Percentiles rank a stretch among this genome's conserved stretches.
Conservation (phyloP, 1,284 basidiomycete species). For the Lentinula novae-zelandiae region DNA sequence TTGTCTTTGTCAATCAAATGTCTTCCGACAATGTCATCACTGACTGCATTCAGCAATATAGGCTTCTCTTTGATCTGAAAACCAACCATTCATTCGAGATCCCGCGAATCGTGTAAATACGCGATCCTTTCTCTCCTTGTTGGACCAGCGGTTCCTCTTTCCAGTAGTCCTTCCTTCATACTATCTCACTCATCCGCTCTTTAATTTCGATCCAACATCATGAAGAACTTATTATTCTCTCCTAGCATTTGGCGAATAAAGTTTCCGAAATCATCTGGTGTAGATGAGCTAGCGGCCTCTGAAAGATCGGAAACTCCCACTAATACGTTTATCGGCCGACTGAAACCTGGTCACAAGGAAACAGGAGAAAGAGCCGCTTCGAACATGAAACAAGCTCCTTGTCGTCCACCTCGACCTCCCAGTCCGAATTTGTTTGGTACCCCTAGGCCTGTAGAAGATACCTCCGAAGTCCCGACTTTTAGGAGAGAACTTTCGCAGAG, state of each 20-base stretch:
- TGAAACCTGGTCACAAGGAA: not conserved
- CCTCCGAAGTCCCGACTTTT: not conserved
- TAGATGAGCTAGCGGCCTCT: not conserved
- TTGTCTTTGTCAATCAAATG: constrained; percentile 12
- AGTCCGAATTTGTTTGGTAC: constrained; percentile 21
- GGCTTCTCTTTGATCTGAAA: not conserved
- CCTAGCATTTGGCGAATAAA: constrained; percentile 14
- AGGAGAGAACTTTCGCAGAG: not conserved
- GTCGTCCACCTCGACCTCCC: constrained; percentile 26
- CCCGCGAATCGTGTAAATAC: not conserved
- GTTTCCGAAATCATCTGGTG: not conserved
- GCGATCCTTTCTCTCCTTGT: not conserved
- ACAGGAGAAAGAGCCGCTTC: not conserved
- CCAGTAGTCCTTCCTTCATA: not conserved
- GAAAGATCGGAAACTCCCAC: not conserved
- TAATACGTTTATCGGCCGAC: not conserved
- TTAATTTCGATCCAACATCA: not conserved
- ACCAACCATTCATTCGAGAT: constrained; percentile 1
- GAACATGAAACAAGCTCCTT: constrained; percentile 13
- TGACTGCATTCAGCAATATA: not conserved
- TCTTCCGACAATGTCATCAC: not conserved
- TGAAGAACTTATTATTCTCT: constrained; percentile 11
- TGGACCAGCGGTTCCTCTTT: not conserved
- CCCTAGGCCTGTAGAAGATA: not conserved
- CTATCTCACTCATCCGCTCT: not conserved